phyloP scores from a whole-genome alignment of 176 grass and related monocot species.

The Triticum aestivum region DNA sequence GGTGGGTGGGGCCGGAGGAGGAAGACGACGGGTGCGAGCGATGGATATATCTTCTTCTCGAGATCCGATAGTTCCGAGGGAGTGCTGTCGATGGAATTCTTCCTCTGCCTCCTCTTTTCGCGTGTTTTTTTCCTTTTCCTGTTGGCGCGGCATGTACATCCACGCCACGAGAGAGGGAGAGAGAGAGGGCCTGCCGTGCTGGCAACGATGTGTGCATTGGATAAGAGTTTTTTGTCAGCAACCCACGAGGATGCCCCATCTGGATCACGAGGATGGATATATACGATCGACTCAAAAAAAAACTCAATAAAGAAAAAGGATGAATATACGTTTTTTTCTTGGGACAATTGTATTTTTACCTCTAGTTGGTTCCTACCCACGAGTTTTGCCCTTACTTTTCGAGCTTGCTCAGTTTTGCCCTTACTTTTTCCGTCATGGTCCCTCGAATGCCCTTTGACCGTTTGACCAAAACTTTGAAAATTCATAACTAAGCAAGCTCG shows the following conservation, averaged over 20 bases:
- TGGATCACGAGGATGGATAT: not conserved
- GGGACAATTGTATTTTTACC: too few species aligned
- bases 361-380: too few species aligned
- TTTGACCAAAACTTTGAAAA: too few species aligned
- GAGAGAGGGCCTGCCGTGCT: slow-evolving; percentile 15
- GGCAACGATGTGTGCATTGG: slow-evolving; percentile 35
- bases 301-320: too few species aligned
- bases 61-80: slow-evolving; percentile 44
- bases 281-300: too few species aligned
- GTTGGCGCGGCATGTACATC: not conserved
- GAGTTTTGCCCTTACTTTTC: too few species aligned
- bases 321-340: too few species aligned
- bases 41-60: not conserved
- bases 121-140: not conserved
- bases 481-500: too few species aligned
- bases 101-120: not conserved
- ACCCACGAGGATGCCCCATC: not conserved
- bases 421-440: too few species aligned
- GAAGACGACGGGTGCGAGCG: not conserved
- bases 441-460: too few species aligned
- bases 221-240: not conserved
- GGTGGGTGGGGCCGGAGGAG: not conserved
- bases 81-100: not conserved
- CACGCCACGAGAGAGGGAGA: not conserved
- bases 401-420: too few species aligned